Percentiles rank a stretch among this genome's conserved stretches.
Evolutionary conservation across 2,329 filamentous ascomycete genomes (phyloP).

Genomic region (Aspergillus pseudotamarii): DNA sequence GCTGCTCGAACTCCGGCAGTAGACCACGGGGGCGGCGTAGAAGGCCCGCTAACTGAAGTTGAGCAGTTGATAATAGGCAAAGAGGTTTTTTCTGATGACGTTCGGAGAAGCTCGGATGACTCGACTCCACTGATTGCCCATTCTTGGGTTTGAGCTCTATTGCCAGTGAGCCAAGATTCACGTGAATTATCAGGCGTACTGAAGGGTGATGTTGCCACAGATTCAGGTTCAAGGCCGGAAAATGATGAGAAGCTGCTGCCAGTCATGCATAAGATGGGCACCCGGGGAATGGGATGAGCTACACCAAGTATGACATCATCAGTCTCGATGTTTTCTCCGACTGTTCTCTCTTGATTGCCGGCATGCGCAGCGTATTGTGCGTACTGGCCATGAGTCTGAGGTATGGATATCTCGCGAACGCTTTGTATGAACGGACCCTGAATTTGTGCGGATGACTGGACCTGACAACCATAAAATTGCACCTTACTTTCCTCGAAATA

Average conservation of each 20-base stretch:
- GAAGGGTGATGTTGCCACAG: conserved; percentile 14
- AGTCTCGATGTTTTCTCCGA: conserved; percentile 2
- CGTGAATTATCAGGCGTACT: neutral
- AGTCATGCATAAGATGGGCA: conserved; percentile 5
- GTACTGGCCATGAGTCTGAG: neutral
- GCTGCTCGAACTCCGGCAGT: neutral
- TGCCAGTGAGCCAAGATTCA: conserved; percentile 1
- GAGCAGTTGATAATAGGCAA: conserved; percentile 6
- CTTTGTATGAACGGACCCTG: conserved; percentile 1
- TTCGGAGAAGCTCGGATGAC: conserved; percentile 2
- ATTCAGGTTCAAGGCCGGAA: conserved; percentile 8
- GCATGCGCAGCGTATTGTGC: neutral
- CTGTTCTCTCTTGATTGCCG: neutral
- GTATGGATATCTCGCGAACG: conserved; percentile 1
- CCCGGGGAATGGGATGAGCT: conserved; percentile 18
- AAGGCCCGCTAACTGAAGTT: neutral
- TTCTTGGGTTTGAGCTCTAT: conserved; percentile 8
- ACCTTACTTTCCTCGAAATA: conserved; percentile 1
- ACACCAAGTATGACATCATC: conserved; percentile 5
- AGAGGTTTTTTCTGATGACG: conserved; percentile 8
- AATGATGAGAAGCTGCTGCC: conserved; percentile 16
- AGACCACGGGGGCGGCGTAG: conserved; percentile 14
- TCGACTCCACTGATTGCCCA: conserved; percentile 8
- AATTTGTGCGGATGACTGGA: conserved; percentile 8
- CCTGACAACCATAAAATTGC: conserved; percentile 1